These are phyloP conservation scores for Austroboletus niveus DNA, from an alignment of 1,284 basidiomycete species.

Conservation along the genomic window DNA sequence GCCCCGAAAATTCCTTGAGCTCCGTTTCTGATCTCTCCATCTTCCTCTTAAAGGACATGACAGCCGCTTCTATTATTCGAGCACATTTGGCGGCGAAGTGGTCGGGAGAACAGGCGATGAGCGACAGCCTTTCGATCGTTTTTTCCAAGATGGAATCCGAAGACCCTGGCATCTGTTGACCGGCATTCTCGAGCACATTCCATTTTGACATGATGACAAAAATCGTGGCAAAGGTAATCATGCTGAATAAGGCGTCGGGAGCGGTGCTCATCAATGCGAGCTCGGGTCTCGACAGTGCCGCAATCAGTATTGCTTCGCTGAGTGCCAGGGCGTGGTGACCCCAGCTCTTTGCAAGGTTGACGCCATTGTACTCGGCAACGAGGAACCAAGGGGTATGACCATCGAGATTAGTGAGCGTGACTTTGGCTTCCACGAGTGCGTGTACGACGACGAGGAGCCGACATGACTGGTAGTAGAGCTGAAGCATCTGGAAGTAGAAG, in stretches of 20 bases:
- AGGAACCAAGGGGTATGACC: constrained; percentile 33
- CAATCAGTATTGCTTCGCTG: constrained; percentile 39
- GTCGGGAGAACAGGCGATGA: constrained; percentile 37
- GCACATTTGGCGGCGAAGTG: constrained; percentile 43
- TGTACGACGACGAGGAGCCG: constrained; percentile 39
- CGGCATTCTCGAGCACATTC: constrained; percentile 34
- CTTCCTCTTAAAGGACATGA: constrained; percentile 31
- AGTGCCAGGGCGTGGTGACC: constrained; percentile 40
- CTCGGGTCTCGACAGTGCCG: constrained; percentile 35
- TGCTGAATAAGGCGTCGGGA: constrained; percentile 42
- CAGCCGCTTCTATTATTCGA: constrained; percentile 35
- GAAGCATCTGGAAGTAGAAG: constrained; percentile 41
- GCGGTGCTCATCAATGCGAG: constrained; percentile 36
- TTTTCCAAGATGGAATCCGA: constrained; percentile 38
- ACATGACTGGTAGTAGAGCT: constrained; percentile 37
- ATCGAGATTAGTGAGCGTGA: constrained; percentile 23
- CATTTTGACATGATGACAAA: constrained; percentile 43
- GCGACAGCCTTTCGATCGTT: constrained; percentile 33
- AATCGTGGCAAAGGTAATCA: constrained; percentile 42
- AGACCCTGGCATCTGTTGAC: constrained; percentile 36
- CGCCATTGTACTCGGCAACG: constrained; percentile 33
- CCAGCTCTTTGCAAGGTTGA: constrained; percentile 36
- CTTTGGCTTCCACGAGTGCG: constrained; percentile 37
- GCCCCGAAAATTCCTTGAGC: constrained; percentile 15
- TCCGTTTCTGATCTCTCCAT: constrained; percentile 25